Evolutionary conservation across 106 monocot species (phyloP).

Genomic region (Allium fistulosum): DNA sequence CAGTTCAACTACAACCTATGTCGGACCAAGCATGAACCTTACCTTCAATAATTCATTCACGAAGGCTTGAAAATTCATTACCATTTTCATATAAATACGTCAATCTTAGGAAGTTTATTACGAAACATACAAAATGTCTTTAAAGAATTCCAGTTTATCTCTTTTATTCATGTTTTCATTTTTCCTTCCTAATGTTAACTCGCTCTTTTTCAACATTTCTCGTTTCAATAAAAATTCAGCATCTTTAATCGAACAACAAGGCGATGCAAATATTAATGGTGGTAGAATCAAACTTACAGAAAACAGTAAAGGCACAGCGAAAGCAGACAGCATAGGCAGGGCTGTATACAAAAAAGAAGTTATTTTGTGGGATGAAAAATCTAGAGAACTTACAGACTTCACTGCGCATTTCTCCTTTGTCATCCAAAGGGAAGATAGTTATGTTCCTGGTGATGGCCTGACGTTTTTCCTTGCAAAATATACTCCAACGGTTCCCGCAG

Average conservation of each 20-base stretch:
- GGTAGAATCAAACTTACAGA: constrained; percentile 6
- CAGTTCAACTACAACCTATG: no score
- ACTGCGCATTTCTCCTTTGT: constrained; percentile 8
- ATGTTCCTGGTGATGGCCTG: constrained; percentile 1
- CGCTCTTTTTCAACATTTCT: not conserved
- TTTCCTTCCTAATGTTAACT: no score
- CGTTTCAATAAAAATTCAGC: no score
- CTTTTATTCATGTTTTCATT: no score
- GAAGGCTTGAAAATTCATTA: no score
- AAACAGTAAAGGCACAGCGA: not conserved
- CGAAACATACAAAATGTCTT: no score
- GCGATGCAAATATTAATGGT: not conserved
- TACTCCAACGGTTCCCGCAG: not conserved
- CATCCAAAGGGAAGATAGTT: not conserved
- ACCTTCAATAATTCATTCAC: no score
- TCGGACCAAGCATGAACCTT: no score
- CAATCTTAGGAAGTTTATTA: no score
- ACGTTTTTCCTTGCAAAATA: constrained; percentile 11
- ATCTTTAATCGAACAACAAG: no score
- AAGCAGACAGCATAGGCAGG: not conserved
- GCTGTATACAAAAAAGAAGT: not conserved
- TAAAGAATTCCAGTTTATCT: no score
- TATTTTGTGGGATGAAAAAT: not conserved
- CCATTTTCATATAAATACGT: no score
- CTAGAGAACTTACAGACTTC: not conserved